Conservation (phyloP, 192 early-diverging fungal genomes). For the Umbelopsis ramanniana region DNA sequence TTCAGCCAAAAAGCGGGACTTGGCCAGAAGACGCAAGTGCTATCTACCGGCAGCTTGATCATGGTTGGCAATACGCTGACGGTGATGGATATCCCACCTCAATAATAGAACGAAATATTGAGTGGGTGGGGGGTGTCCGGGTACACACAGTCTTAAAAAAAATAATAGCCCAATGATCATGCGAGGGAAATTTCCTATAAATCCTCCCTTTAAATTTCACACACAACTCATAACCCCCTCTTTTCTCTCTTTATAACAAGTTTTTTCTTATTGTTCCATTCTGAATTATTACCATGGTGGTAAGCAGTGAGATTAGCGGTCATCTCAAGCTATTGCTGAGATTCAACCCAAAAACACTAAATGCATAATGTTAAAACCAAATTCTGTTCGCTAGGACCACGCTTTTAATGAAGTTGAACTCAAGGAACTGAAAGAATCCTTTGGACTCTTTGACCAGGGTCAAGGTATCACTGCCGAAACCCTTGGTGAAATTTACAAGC, state of each 20-base stretch:
- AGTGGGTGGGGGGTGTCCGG: not conserved
- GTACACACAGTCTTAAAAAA: not conserved
- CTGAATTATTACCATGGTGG: slow-evolving; percentile 1
- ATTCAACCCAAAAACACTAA: not conserved
- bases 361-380: not conserved
- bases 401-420: slow-evolving; percentile 33
- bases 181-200: slow-evolving; percentile 17
- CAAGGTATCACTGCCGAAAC: slow-evolving; percentile 30
- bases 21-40: slow-evolving; percentile 54
- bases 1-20: not conserved
- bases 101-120: slow-evolving; percentile 15
- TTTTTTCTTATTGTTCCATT: not conserved
- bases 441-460: slow-evolving; percentile 29
- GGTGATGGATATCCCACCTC: slow-evolving; percentile 58
- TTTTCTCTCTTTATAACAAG: not conserved
- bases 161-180: not conserved
- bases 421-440: slow-evolving; percentile 28
- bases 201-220: slow-evolving; percentile 11
- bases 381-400: not conserved
- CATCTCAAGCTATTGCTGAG: not conserved
- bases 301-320: not conserved
- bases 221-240: not conserved
- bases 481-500: slow-evolving; percentile 32
- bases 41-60: slow-evolving; percentile 93
- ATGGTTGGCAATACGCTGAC: slow-evolving; percentile 86